Base-by-base conservation (phyloP, 345 rosid genomes). In the Odontarrhena argentea region DNA sequence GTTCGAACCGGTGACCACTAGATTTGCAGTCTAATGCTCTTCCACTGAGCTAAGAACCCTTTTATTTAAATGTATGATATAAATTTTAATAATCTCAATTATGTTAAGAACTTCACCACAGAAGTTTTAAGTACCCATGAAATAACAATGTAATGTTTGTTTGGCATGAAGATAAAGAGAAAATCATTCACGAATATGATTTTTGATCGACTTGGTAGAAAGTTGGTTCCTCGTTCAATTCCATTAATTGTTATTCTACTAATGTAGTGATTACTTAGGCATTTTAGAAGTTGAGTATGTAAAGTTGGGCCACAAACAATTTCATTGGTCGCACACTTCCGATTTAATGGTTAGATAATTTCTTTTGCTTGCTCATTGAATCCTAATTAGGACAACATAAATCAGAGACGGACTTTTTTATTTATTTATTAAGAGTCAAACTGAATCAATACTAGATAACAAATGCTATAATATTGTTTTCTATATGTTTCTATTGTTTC, bases 21-120 rank as follows among this genome's bases (percentile, higher is more conserved):
- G 89, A 84, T 80, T 82, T 85, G 86, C 82, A 87, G 87, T 87
- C 81, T 85, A 87, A 81, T 87, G 90, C 87, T 85, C 92, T 81
- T 83, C 88, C 83, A 83, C 87, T 83, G 87, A 87, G 90, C 90
- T 80, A 84, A 32, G 36, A 5, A 32, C 36, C 36, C 36, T 32
- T 32, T 32, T 32, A 7, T 4, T 32, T 1, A 3, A 2, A 32
- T 32, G 6, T 3, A 6, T 32, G 7, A 32, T 32, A 18, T 18
- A 18, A 0, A 1, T 18, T 18, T 18, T 18, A 18, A 18, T 18
- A 18, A 18, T 18, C 22, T 18, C 22, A 18, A 18, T 0, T 18
- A 18, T 18, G 22, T 18, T 18, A 18, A 18, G 22, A 18, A 18
- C 22, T 18, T 18, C n/a, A n/a, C n/a, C n/a, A n/a, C n/a, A n/a